A percentile compares a stretch with the other conserved stretches of the same genome.
Evolutionary conservation across 495 filamentous ascomycete genomes (phyloP).

Genomic region (Ascobolus immersus): DNA sequence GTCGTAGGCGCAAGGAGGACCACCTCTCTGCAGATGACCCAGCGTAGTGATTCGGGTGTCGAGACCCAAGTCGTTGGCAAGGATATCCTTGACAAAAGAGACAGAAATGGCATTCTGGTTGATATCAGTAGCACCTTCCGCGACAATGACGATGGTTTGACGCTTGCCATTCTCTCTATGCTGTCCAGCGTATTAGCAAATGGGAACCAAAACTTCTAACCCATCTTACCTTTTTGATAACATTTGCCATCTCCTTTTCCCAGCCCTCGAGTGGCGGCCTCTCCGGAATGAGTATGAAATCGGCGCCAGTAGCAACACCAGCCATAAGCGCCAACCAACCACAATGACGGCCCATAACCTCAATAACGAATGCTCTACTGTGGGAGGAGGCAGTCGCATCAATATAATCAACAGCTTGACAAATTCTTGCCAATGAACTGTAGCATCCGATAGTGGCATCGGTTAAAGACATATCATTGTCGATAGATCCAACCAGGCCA

Average conservation of each 20-base stretch:
- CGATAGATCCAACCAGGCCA: slow-evolving; percentile 86
- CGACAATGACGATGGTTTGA: slow-evolving; percentile 93
- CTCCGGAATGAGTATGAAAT: slow-evolving; percentile 93
- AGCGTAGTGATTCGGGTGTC: slow-evolving; percentile 90
- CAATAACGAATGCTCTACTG: slow-evolving; percentile 89
- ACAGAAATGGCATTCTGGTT: slow-evolving; percentile 66
- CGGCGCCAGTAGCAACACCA: slow-evolving; percentile 79
- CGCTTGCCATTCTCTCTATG: slow-evolving; percentile 80
- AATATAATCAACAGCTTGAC: slow-evolving; percentile 83
- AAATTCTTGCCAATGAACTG: slow-evolving; percentile 74
- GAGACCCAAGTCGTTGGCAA: slow-evolving; percentile 44
- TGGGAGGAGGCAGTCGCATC: slow-evolving; percentile 94
- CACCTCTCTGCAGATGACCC: slow-evolving; percentile 88
- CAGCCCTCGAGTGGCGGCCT: slow-evolving; percentile 72
- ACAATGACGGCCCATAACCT: slow-evolving; percentile 98
- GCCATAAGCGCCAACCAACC: slow-evolving; percentile 97
- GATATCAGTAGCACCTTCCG: slow-evolving; percentile 76
- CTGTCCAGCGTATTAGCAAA: slow-evolving; percentile 25
- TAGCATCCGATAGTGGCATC: slow-evolving; percentile 97
- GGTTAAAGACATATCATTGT: slow-evolving; percentile 92
- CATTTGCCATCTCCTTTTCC: slow-evolving; percentile 65
- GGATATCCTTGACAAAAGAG: slow-evolving; percentile 55
- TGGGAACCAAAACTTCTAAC: background rate
- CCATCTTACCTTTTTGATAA: slow-evolving; percentile 44
- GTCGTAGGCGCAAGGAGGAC: slow-evolving; percentile 78